Evolutionary conservation across 768 basidiomycete genomes (phyloP), one percentile per base, ranked within the genome.

Genomic region (Gloeophyllum trabeum): DNA sequence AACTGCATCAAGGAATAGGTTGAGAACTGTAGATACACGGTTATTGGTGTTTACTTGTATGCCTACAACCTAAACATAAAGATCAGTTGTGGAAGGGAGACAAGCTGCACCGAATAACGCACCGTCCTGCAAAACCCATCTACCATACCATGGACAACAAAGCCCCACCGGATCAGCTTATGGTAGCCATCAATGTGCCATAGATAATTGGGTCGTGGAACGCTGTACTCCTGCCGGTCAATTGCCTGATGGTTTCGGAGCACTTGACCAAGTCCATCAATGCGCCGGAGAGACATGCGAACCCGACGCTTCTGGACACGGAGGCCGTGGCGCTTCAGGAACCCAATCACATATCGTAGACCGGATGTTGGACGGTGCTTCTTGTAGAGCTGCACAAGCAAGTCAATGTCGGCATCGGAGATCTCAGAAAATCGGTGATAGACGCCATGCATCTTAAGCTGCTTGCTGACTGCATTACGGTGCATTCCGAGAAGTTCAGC

Each of bases 51-150:
- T 58, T 0, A 56, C 57, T 25, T 23, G 5, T 14, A 57, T 14
- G 0, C 44, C 55, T 12, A 50, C 41, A 2, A 59, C 37, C 56
- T 57, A 19, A 22, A 13, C 36, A 16, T 32, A 6, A 30, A 18
- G 7, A n/a, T 10, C n/a, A n/a, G n/a, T n/a, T 22, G 19, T 24
- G 20, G 5, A 42, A 23, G 6, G 40, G 34, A 36, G 5, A 35
- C 24, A 37, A 16, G 16, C 19, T 28, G 36, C 7, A 10, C 7
- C 20, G 10, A 21, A 37, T 37, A 37, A 44, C 50, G 12, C 35
- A 66, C 51, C 13, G 60, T 55, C 1, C 59, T 46, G 34, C 60
- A 62, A 46, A 57, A 61, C 0, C 68, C 68, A 48, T 70, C 65
- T n/a, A 66, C 48, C 40, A 59, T 46, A 19, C 46, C 50, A 43